These are phyloP conservation scores for Aspergillus viridinutans DNA, from an alignment of 2,329 filamentous ascomycete genomes.

Conservation along the genomic window DNA sequence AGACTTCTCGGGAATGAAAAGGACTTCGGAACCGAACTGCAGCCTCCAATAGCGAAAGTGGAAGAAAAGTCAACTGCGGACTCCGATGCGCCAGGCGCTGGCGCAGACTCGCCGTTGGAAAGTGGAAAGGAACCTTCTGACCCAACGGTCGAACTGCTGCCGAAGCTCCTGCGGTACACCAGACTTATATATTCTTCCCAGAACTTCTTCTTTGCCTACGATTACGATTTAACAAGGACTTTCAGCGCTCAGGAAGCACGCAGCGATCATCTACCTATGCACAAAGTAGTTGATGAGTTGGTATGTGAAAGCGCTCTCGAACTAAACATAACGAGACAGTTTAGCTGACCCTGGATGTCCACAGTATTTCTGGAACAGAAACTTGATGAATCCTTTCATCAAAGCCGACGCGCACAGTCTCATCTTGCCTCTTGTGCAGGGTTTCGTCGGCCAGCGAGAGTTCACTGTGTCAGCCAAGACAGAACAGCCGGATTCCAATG, in stretches of 20 bases:
- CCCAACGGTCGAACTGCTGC: constrained; percentile 59
- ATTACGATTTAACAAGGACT: constrained; percentile 80
- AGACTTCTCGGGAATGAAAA: constrained; percentile 17
- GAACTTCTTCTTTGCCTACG: constrained; percentile 95
- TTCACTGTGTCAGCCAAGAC: constrained; percentile 63
- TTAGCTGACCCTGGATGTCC: neutral
- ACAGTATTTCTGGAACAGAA: constrained; percentile 85
- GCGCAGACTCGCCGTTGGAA: constrained; percentile 1
- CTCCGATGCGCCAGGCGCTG: constrained; percentile 8
- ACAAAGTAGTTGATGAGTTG: constrained; percentile 67
- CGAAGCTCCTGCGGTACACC: constrained; percentile 78
- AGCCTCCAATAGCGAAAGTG: neutral
- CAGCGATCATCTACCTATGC: constrained; percentile 56
- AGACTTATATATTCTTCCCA: constrained; percentile 78
- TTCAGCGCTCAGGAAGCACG: constrained; percentile 40
- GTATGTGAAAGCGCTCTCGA: constrained; percentile 32
- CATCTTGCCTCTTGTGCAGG: constrained; percentile 81
- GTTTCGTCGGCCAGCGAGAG: constrained; percentile 81
- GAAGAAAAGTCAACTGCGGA: neutral
- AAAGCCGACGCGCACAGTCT: constrained; percentile 67
- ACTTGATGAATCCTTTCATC: constrained; percentile 70
- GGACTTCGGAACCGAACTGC: neutral
- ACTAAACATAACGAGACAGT: neutral
- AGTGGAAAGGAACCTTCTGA: constrained; percentile 17
- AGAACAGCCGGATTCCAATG: constrained; percentile 10